Evolutionary conservation across 352 stramenopile species (phyloP).

Genomic region (Vaucheria bursata): DNA sequence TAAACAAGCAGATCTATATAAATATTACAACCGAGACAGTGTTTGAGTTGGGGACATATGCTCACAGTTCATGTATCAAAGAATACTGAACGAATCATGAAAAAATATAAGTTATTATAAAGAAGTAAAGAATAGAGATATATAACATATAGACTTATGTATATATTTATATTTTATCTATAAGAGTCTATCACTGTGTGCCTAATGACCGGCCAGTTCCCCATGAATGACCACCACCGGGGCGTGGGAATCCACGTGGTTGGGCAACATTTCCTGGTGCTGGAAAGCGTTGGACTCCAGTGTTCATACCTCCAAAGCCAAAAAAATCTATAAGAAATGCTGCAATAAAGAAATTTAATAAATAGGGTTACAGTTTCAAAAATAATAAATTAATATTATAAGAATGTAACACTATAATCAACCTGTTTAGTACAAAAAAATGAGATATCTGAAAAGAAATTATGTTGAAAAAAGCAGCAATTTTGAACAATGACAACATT

Average conservation of each 20-base stretch:
- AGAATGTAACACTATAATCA: background rate
- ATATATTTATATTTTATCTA: no score
- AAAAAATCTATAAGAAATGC: conserved; percentile 27
- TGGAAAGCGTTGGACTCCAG: conserved; percentile 20
- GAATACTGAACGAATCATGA: no score
- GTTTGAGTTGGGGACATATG: no score
- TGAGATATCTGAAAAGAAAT: background rate
- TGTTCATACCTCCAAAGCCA: conserved; percentile 16
- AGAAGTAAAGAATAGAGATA: no score
- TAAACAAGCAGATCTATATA: no score
- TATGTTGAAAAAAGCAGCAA: background rate
- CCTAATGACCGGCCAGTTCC: conserved; percentile 27
- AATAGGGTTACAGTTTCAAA: background rate
- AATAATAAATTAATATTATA: background rate
- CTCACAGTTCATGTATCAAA: no score
- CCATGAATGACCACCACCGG: conserved; percentile 12
- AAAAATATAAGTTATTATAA: no score
- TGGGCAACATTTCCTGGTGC: conserved; percentile 16
- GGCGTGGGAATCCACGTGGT: conserved; percentile 11
- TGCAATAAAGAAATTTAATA: background rate
- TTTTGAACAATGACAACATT: background rate
- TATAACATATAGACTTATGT: no score
- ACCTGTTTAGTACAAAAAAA: background rate
- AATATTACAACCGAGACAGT: no score
- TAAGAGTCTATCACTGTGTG: background rate